Evolutionary conservation across 768 basidiomycete genomes (phyloP), one percentile per base, ranked within the genome.

Genomic region (Auricularia auricula-judae): DNA sequence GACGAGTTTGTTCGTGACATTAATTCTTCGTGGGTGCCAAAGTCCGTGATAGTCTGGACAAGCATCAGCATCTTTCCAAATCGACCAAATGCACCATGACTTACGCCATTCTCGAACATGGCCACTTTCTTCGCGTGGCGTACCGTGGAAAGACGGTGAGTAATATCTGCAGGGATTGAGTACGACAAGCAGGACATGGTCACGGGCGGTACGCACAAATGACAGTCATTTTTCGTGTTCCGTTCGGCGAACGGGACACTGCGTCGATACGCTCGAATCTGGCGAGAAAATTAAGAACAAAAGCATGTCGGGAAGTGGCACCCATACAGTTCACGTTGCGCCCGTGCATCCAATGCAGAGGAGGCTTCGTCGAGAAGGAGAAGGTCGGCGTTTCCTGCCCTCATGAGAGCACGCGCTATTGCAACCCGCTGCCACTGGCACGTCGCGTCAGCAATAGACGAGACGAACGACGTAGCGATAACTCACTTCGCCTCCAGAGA

Each of bases 331-430:
- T 85, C 83, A 70, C 84, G 88, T 69, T 93, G 90, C 0, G 90
- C 91, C 70, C 85, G 84, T 21, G 88, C 84, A 67, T 92, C 90
- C 63, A 92, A 79, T 4, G 89, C 86, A 36, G 89, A 89, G 0
- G 89, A 90, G 88, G 91, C 89, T 76, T 93, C 90, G 73, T 95
- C 93, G 71, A 94, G 88, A 51, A 94, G 74, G 36, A 94, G 77
- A 14, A 94, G 75, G 74, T 93, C 89, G 84, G 88, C 70, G 82
- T 84, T 70, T 79, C 82, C 60, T n/a, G 89, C 87, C 66, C 91
- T 80, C 88, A 93, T 91, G 70, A 94, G 93, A 16, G 91, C 89
- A 60, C 93, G 82, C 59, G 91, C 88, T 61, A 94, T 82, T 18
- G 93, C 91, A 64, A 95, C 83, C 68, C 89, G 79, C 75, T 93